Conservation (phyloP, 108 stramenopile species). For the Tribonema minus region DNA sequence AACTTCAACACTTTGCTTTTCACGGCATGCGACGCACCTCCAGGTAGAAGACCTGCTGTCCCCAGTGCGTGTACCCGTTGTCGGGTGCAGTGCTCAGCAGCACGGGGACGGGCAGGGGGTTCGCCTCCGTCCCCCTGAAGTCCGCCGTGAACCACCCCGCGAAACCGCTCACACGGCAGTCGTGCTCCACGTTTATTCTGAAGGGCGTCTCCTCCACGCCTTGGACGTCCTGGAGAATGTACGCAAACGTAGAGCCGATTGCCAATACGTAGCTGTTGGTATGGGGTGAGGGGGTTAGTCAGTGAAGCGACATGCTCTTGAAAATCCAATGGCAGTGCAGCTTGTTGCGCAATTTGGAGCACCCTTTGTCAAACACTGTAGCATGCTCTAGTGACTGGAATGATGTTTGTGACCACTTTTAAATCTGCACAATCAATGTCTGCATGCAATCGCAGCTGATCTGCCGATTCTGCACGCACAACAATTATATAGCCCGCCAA, state of each 20-base stretch:
- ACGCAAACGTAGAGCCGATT: neutral
- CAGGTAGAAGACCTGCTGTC: conserved; percentile 84
- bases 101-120: conserved; percentile 60
- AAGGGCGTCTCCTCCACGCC: conserved; percentile 70
- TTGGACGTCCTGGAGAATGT: conserved; percentile 39
- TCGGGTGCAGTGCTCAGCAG: conserved; percentile 86
- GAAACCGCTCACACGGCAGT: conserved; percentile 70
- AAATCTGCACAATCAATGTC: no score
- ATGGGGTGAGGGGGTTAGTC: neutral
- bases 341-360: no score
- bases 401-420: no score
- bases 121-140: conserved; percentile 63
- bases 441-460: no score
- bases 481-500: no score
- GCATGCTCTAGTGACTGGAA: no score
- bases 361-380: no score
- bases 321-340: no score
- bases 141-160: conserved; percentile 96
- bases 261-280: neutral
- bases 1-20: no score
- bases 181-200: conserved; percentile 68
- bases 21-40: neutral
- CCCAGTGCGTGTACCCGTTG: conserved; percentile 95
- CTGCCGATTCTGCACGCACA: no score
- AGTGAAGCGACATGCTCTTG: no score